phyloP scores from a whole-genome alignment of 192 early-diverging fungal species.

The Gryganskiella cystojenkinii region DNA sequence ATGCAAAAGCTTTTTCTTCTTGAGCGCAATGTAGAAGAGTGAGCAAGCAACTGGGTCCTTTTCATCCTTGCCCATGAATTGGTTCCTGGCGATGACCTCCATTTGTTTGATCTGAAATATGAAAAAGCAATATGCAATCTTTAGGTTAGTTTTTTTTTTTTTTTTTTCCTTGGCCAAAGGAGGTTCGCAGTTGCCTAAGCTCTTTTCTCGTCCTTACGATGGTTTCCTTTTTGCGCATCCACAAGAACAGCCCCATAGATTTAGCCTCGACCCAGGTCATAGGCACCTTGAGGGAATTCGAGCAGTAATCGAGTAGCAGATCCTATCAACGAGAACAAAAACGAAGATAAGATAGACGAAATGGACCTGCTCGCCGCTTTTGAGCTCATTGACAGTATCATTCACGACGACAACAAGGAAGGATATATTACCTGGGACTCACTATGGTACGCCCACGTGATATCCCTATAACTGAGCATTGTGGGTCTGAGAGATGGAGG shows the following conservation, averaged over 20 bases:
- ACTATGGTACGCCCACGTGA: constrained; percentile 88
- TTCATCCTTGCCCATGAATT: constrained; percentile 78
- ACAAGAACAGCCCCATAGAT: constrained; percentile 85
- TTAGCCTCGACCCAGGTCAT: constrained; percentile 86
- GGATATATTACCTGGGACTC: constrained; percentile 79
- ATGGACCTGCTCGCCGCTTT: too few species aligned
- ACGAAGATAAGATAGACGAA: too few species aligned
- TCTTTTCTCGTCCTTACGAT: constrained; percentile 60
- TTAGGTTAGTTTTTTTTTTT: too few species aligned
- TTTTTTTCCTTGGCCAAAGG: too few species aligned
- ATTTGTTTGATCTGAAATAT: constrained; percentile 75
- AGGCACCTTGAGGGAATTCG: constrained; percentile 63
- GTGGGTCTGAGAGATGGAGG: constrained; percentile 55
- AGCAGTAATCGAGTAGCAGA: constrained; percentile 69
- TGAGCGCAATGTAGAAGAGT: constrained; percentile 90
- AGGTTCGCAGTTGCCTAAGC: too few species aligned
- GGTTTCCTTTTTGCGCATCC: constrained; percentile 81
- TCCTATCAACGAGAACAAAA: constrained; percentile 51
- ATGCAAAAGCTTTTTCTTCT: constrained; percentile 89
- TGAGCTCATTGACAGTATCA: not conserved
- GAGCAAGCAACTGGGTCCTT: constrained; percentile 88
- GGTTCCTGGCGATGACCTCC: constrained; percentile 90
- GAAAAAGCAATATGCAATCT: too few species aligned
- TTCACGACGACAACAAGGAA: not conserved
- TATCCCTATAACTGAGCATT: constrained; percentile 74